Conservation (phyloP, 2,329 filamentous ascomycete genomes). For the Cercospora sesami region DNA sequence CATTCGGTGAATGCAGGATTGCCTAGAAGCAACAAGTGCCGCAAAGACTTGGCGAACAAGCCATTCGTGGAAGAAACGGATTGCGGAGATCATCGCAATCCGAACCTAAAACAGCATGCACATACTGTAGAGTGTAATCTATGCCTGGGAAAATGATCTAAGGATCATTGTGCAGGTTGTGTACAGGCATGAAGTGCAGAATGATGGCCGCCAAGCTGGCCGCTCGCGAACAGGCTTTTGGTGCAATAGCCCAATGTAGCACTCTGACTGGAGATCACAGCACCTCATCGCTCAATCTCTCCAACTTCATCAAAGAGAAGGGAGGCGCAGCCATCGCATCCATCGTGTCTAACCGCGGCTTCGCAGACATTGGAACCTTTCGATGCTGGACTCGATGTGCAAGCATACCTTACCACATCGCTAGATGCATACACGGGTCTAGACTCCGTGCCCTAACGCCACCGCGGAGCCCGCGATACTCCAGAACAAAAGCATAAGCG, state of each 20-base stretch:
- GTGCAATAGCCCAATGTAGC: conserved; percentile 1
- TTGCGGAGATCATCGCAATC: not conserved
- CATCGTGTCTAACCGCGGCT: not conserved
- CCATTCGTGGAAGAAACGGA: not conserved
- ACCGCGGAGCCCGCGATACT: not conserved
- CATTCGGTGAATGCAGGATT: not conserved
- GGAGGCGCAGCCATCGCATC: not conserved
- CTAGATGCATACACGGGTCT: not conserved
- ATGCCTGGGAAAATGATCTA: not conserved
- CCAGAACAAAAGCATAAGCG: not conserved
- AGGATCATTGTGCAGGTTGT: not conserved
- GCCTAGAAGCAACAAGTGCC: not conserved
- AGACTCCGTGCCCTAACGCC: not conserved
- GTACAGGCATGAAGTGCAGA: not conserved
- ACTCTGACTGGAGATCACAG: not conserved
- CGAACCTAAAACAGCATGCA: not conserved
- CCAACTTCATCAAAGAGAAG: not conserved
- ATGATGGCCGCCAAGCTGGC: not conserved
- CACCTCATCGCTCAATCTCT: not conserved
- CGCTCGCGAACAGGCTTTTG: not conserved
- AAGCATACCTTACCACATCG: not conserved
- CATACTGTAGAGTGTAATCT: not conserved
- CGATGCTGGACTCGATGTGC: not conserved
- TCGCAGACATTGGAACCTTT: not conserved
- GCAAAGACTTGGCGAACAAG: not conserved